Base-by-base conservation (phyloP, 116 monocot species). In the Dioscorea cayenensis region DNA sequence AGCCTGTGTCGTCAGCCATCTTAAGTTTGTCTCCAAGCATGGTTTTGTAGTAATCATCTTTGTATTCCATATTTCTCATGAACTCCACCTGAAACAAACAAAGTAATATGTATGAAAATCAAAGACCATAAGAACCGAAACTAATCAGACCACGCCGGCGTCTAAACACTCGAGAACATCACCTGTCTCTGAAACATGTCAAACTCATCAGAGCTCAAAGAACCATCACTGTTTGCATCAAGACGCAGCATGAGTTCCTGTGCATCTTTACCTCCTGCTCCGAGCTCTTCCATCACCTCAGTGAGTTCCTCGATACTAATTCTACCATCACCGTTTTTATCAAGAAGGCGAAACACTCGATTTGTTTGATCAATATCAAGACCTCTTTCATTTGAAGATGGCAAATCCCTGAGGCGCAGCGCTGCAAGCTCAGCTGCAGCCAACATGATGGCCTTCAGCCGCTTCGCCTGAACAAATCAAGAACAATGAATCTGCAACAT, bases 241-340 rank as follows among this genome's bases (percentile, higher is more conserved):
- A 92, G 80, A 78, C 86, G 88, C 67, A 82, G 78, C 97, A 92
- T 97, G 32, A 97, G 84, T 61, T 97, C 88, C 61, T 75, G 77
- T 1, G 90, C 97, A 80, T 92, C 90, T 62, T 97, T 80, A 23
- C 82, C 81, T 66, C 75, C 86, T 29, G 97, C 97, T 73, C 97
- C 97, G 63, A 97, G 88, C 29, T 93, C 97, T 78, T 85, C 87
- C 82, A 97, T 92, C 23, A 92, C 88, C 32, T 87, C 90, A 14
- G 79, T 81, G 9, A 97, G 90, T 72, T 92, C 97, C 52, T 99
- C 93, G 16, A 97, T 84, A 63, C 93, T 97, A 72, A 97, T 97
- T 50, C 84, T 86, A 0, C 93, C 97, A 78, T 97, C 93, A 35
- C 87, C 88, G 74, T 97, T 90, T 71, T 88, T 93, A 74, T 97